Evolutionary conservation across 2,329 filamentous ascomycete species (phyloP).

Genomic region (Fusarium pseudocircinatum): DNA sequence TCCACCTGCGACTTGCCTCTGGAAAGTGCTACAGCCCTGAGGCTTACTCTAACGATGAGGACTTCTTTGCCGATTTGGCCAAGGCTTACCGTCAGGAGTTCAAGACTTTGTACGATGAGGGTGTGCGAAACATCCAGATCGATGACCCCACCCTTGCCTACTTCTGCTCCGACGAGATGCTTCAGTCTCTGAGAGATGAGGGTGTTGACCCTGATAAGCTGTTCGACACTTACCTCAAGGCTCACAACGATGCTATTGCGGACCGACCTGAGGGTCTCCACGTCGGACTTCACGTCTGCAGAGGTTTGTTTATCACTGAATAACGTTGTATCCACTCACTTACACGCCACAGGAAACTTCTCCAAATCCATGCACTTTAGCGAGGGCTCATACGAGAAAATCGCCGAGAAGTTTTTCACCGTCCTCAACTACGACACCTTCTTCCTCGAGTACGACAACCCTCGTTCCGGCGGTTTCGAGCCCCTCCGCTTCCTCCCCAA

Average conservation of each 20-base stretch:
- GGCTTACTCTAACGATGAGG: conserved; percentile 61
- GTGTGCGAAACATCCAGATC: conserved; percentile 66
- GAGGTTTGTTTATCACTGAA: conserved; percentile 37
- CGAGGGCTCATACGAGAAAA: conserved; percentile 70
- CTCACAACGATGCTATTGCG: conserved; percentile 76
- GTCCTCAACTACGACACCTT: conserved; percentile 69
- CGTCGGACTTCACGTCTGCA: conserved; percentile 72
- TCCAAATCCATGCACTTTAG: conserved; percentile 71
- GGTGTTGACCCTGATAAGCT: conserved; percentile 71
- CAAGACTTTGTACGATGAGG: conserved; percentile 63
- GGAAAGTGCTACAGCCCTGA: conserved; percentile 63
- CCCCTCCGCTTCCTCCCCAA: conserved; percentile 67
- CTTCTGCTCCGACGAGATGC: conserved; percentile 76
- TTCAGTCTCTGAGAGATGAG: conserved; percentile 64
- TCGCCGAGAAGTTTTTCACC: conserved; percentile 68
- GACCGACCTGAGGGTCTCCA: conserved; percentile 72
- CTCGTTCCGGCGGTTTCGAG: conserved; percentile 69
- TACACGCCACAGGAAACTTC: conserved; percentile 60
- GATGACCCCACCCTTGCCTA: conserved; percentile 72
- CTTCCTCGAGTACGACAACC: conserved; percentile 69
- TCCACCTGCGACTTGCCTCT: conserved; percentile 64
- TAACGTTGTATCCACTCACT: neutral
- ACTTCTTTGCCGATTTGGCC: conserved; percentile 67
- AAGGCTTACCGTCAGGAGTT: conserved; percentile 65
- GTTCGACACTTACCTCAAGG: conserved; percentile 74